Percentiles rank a stretch among this genome's conserved stretches.
phyloP scores from a whole-genome alignment of 2,329 filamentous ascomycete genomes.

The Diaporthe nobilis region DNA sequence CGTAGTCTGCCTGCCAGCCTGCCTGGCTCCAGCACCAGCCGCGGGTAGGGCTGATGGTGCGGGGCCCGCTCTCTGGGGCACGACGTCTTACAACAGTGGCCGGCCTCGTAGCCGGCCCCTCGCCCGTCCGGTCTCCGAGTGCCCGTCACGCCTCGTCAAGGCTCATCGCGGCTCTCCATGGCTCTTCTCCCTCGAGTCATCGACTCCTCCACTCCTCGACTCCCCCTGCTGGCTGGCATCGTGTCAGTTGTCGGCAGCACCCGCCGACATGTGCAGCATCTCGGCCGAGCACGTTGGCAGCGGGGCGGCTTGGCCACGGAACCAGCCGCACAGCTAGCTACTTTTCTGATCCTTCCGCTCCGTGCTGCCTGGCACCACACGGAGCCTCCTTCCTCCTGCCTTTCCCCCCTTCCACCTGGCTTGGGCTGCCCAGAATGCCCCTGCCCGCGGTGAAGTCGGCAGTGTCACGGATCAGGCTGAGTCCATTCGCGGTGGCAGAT shows the following conservation, averaged over 20 bases:
- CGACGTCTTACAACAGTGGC: neutral
- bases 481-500: neutral
- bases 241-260: conserved; percentile 30
- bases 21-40: neutral
- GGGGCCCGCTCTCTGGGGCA: neutral
- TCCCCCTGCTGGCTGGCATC: neutral
- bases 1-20: too few relatives aligned
- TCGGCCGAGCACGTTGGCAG: conserved; percentile 18
- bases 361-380: neutral
- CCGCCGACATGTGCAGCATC: conserved; percentile 9
- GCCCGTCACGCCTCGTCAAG: neutral
- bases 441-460: neutral
- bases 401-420: neutral
- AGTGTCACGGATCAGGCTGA: neutral
- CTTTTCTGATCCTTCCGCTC: conserved; percentile 4
- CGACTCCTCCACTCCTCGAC: neutral
- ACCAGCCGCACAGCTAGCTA: conserved; percentile 18
- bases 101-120: neutral
- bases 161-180: neutral
- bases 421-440: neutral
- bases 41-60: conserved; percentile 27
- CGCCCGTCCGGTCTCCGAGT: neutral
- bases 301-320: neutral
- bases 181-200: neutral
- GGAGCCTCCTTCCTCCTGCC: neutral